Percentiles rank a stretch among this genome's conserved stretches.
Evolutionary conservation across 331 rosid genomes (phyloP).

Genomic region (Pyrus hybrid): DNA sequence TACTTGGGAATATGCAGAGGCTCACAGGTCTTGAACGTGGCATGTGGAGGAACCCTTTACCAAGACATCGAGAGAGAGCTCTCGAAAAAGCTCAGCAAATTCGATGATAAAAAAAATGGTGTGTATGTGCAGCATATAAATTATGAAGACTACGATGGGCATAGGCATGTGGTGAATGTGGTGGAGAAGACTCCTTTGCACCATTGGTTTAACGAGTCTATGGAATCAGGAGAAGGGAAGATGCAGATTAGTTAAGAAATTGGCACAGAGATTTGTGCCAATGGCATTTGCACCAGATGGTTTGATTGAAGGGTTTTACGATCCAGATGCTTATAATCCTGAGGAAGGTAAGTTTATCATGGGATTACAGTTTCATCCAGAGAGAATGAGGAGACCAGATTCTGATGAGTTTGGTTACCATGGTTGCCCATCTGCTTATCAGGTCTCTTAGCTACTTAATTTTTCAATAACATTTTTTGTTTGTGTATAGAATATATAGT

Average conservation of each 20-base stretch:
- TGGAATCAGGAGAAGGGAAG: conserved; percentile 25
- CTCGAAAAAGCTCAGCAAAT: conserved; percentile 6
- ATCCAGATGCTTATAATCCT: conserved; percentile 81
- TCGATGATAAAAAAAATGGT: neutral
- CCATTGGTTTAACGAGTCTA: conserved; percentile 62
- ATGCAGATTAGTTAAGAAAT: conserved; percentile 59
- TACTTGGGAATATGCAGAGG: conserved; percentile 90
- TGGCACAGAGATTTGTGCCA: conserved; percentile 78
- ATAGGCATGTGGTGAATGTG: conserved; percentile 67
- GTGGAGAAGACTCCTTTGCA: conserved; percentile 68
- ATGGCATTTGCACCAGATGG: conserved; percentile 85
- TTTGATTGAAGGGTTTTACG: conserved; percentile 80
- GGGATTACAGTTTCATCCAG: conserved; percentile 96
- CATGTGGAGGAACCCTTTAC: conserved; percentile 82
- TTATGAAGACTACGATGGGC: conserved; percentile 87
- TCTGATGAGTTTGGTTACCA: conserved; percentile 79
- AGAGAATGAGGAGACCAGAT: conserved; percentile 62
- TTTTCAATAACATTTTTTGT: neutral
- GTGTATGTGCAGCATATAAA: conserved; percentile 45
- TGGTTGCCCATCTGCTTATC: conserved; percentile 76
- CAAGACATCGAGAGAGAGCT: conserved; percentile 69
- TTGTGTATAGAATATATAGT: too few species aligned
- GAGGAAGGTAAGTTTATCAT: conserved; percentile 88
- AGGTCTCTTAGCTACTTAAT: conserved; percentile 21
- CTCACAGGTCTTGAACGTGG: conserved; percentile 77